Evolutionary conservation across 805 yeast genomes (phyloP), one percentile per base, ranked within the genome.

Genomic region (Blastobotrys peoriensis): DNA sequence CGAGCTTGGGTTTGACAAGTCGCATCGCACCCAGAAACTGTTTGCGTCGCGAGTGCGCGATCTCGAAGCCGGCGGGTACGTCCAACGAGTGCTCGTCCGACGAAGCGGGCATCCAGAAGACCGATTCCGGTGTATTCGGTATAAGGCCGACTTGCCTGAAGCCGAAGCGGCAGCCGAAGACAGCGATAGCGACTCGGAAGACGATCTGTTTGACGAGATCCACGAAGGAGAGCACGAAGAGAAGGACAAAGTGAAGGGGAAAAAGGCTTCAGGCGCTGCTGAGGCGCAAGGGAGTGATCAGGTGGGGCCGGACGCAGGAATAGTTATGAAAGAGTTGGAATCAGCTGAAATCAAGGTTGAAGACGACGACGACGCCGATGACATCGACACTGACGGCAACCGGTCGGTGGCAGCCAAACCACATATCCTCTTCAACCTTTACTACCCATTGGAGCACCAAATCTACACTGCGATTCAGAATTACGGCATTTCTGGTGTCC

Each of bases 361-460:
- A 3, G 57, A 55, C 6, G 61, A 58, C 19, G 59, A 53, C 9
- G 58, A 46, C 21, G 50, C 52, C 15, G 62, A 49, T 5, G 48
- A 38, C n/a, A n/a, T n/a, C n/a, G 1, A 18, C 10, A 16, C 38
- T 19, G 28, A 36, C 33, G 40, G 34, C 15, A 17, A 19, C 19
- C 9, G 38, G 4, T 33, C 38, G 10, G 33, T 3, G n/a, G 38
- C 33, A 6, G 27, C 18, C 27, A 30, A 16, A 19, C 27, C 21
- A 33, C 22, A 38, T 4, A 47, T 45, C 3, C 40, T 40, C 5
- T 63, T 74, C 41, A 84, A 83, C 57, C 60, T 69, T 9, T 69
- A 79, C 43, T 81, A 73, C 51, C 89, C 95, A 0, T 50, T 80
- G 0, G 80, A 78, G 33, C 75, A 71, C 48, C 95, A 86, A 59